Evolutionary conservation across 441 rosid species (phyloP).

Genomic region (Bruguiera hainesii): DNA sequence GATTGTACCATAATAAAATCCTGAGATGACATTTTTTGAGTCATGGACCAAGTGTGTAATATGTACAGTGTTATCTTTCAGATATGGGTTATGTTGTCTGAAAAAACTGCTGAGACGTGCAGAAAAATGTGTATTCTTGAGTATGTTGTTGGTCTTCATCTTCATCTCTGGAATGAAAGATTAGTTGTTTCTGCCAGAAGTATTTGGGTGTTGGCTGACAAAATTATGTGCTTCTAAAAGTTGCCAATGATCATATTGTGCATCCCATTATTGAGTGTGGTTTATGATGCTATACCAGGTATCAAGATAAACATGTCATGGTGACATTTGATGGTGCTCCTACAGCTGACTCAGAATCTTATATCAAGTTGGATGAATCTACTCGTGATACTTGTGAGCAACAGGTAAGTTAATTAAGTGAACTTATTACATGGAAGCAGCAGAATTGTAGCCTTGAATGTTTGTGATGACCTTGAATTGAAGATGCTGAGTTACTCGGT

Average conservation of each 20-base stretch:
- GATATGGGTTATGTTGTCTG: too few species aligned
- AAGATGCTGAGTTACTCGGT: too few species aligned
- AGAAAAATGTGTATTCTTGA: too few species aligned
- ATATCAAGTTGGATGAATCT: slow-evolving; percentile 61
- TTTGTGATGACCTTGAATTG: too few species aligned
- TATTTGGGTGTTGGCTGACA: slow-evolving; percentile 1
- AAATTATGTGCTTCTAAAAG: slow-evolving; percentile 2
- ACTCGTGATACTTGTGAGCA: slow-evolving; percentile 78
- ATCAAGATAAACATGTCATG: slow-evolving; percentile 73
- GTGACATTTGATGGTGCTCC: slow-evolving; percentile 85
- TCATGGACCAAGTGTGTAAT: too few species aligned
- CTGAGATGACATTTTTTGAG: too few species aligned
- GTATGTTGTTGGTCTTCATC: too few species aligned
- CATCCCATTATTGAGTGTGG: slow-evolving; percentile 6
- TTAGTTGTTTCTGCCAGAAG: not conserved
- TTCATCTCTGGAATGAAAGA: not conserved
- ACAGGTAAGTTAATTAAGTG: slow-evolving; percentile 46
- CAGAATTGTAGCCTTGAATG: not conserved
- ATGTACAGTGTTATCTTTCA: too few species aligned
- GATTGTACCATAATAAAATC: too few species aligned
- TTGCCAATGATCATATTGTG: not conserved
- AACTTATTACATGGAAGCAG: slow-evolving; percentile 8
- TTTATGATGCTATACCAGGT: slow-evolving; percentile 41
- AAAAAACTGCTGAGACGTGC: too few species aligned
- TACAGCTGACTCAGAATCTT: slow-evolving; percentile 76